Base-by-base conservation (phyloP, 139 green algal species). In the Dunaliella primolecta region DNA sequence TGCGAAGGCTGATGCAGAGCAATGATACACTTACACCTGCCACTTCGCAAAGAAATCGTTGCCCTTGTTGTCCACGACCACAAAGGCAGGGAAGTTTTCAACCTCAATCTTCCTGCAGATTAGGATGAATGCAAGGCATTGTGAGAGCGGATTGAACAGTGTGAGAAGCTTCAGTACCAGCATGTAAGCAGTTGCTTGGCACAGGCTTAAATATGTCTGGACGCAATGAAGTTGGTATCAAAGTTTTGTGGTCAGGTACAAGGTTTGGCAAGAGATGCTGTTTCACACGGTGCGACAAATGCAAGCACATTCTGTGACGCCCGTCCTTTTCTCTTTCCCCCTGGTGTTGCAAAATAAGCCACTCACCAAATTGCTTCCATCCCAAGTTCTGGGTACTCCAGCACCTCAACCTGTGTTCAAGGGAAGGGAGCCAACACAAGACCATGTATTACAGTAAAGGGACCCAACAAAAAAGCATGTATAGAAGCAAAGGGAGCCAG, bases 301-400 rank as follows among this genome's bases (percentile, higher is more conserved):
- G n/a, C n/a, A n/a, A n/a, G n/a, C n/a, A n/a, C n/a, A n/a, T n/a
- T n/a, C n/a, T n/a, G n/a, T n/a, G n/a, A n/a, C n/a, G n/a, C n/a
- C n/a, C n/a, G n/a, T n/a, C n/a, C n/a, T n/a, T n/a, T n/a, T n/a
- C n/a, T n/a, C n/a, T n/a, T n/a, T n/a, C n/a, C n/a, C n/a, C n/a
- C n/a, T n/a, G n/a, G n/a, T n/a, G 7, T 15, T 64, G 46, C 46
- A 64, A 64, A 64, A 64, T 15, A 64, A 30, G 32, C 27, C n/a
- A 71, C 79, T 24, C 79, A 83, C 86, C 88, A 91, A 31, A 91
- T 75, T 21, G 88, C 88, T 81, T 91, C 88, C 88, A 91, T 91
- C 25, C 88, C 88, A 72, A 91, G 86, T 86, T 91, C 88, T 0
- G 88, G 86, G 82, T 89, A 91, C 85, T 91, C 88, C 34, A 91